Conservation (phyloP, 2,329 filamentous ascomycete genomes). For the Coniochaeta sp. region DNA sequence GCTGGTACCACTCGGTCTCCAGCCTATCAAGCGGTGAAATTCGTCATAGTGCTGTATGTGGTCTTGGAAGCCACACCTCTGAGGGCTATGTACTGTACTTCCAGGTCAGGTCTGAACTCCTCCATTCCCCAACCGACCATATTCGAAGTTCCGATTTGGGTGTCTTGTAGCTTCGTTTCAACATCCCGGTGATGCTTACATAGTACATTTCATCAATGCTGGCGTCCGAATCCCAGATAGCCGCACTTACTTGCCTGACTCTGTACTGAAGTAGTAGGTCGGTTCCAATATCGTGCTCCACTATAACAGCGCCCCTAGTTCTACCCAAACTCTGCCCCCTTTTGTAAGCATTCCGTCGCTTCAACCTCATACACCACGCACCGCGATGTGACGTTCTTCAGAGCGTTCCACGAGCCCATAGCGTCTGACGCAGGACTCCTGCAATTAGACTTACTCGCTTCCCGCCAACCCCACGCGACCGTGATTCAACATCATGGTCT, state of each 20-base stretch:
- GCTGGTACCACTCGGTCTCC: not conserved
- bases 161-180: not conserved
- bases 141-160: no score
- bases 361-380: not conserved
- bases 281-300: no score
- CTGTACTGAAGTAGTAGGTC: no score
- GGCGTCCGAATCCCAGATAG: not conserved
- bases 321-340: not conserved
- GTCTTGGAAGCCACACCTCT: not conserved
- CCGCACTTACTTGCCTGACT: not conserved
- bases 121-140: not conserved
- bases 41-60: not conserved
- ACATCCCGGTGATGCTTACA: not conserved
- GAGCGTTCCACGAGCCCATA: not conserved
- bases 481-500: not conserved
- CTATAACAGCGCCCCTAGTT: not conserved
- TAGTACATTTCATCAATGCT: not conserved
- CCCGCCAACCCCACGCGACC: not conserved
- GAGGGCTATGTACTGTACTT: not conserved
- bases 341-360: not conserved
- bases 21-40: not conserved
- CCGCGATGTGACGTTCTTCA: not conserved
- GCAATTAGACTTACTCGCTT: not conserved
- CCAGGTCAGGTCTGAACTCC: not conserved
- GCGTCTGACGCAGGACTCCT: conserved; percentile 1